phyloP scores from a whole-genome alignment of 2,329 filamentous ascomycete genomes.

The Aspergillus unguis region DNA sequence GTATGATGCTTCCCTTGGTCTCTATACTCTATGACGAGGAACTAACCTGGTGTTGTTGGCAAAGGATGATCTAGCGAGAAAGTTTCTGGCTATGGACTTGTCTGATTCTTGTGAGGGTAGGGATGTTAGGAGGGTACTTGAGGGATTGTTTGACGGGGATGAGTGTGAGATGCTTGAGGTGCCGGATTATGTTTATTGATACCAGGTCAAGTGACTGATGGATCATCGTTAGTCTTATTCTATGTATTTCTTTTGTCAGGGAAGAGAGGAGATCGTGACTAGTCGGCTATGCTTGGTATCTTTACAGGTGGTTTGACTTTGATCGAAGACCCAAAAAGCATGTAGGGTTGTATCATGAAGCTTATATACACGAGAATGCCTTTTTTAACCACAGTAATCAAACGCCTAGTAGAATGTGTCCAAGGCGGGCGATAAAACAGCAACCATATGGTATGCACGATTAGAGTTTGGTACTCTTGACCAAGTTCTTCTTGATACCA shows the following conservation, averaged over 20 bases:
- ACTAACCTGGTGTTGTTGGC: neutral
- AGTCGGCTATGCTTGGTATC: too few species aligned
- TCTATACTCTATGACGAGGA: too few species aligned
- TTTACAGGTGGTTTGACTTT: neutral
- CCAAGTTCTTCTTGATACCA: slow-evolving; percentile 89
- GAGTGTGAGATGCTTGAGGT: neutral
- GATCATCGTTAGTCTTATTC: neutral
- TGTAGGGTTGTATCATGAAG: slow-evolving; percentile 15
- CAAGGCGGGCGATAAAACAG: slow-evolving; percentile 14
- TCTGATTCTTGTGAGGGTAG: slow-evolving; percentile 1
- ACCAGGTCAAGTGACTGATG: neutral
- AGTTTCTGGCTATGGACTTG: slow-evolving; percentile 17
- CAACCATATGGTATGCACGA: slow-evolving; percentile 8
- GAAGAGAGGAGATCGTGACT: too few species aligned
- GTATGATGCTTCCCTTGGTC: slow-evolving; percentile 36
- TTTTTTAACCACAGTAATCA: slow-evolving; percentile 19
- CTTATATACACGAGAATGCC: slow-evolving; percentile 24
- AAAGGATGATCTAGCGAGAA: slow-evolving; percentile 19
- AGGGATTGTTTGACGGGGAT: slow-evolving; percentile 6
- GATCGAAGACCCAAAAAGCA: neutral
- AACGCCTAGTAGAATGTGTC: slow-evolving; percentile 21
- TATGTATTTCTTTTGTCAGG: neutral
- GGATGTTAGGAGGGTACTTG: slow-evolving; percentile 8
- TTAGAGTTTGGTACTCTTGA: slow-evolving; percentile 90
- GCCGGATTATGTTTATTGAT: slow-evolving; percentile 2